A percentile compares a stretch with the other conserved stretches of the same genome.
These are phyloP conservation scores for Aspergillus carlsbadensis DNA, from an alignment of 495 filamentous ascomycete species.

Conservation along the genomic window DNA sequence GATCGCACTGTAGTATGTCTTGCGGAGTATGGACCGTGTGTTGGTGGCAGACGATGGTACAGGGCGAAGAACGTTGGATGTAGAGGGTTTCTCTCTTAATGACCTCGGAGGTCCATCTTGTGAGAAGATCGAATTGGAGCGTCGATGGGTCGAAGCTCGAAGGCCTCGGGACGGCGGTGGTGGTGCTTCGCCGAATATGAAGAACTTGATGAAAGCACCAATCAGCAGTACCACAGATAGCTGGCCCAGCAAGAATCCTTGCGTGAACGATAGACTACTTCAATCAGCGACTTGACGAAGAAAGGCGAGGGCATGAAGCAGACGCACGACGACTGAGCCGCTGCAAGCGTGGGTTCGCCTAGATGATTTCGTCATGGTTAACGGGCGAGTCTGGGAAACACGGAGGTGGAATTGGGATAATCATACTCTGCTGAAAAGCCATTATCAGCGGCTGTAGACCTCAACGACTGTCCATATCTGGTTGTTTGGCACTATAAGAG, in stretches of 20 bases:
- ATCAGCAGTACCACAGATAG: slow-evolving; percentile 86
- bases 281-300: slow-evolving; percentile 10
- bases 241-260: slow-evolving; percentile 91
- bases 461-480: slow-evolving; percentile 27
- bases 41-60: slow-evolving; percentile 60
- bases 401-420: background rate
- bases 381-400: background rate
- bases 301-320: background rate
- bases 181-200: slow-evolving; percentile 95
- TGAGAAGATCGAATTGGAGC: slow-evolving; percentile 59
- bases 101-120: slow-evolving; percentile 36
- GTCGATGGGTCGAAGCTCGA: slow-evolving; percentile 57
- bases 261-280: slow-evolving; percentile 77
- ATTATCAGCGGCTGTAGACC: slow-evolving; percentile 33
- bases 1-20: slow-evolving; percentile 95
- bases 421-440: slow-evolving; percentile 37
- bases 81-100: slow-evolving; percentile 74
- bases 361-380: slow-evolving; percentile 15
- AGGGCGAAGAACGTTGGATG: slow-evolving; percentile 68
- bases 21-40: slow-evolving; percentile 85
- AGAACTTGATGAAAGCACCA: slow-evolving; percentile 97
- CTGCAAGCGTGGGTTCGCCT: slow-evolving; percentile 36
- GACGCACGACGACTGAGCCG: slow-evolving; percentile 51
- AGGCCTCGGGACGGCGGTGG: slow-evolving; percentile 76
- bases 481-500: slow-evolving; percentile 22